phyloP scores from a whole-genome alignment of 164 flowering plant species.

The Dillenia turbinata region DNA sequence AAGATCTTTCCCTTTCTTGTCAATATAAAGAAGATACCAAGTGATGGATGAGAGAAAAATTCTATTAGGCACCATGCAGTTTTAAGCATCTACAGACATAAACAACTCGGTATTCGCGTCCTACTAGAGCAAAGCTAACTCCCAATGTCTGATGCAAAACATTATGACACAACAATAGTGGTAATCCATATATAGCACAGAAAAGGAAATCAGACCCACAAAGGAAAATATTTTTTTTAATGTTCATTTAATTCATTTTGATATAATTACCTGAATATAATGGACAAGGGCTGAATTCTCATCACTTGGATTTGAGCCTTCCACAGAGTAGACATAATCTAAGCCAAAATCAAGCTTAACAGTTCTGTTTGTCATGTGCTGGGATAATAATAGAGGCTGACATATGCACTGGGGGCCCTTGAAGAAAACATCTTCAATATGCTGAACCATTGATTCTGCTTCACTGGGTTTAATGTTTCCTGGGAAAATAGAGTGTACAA shows the following conservation, averaged over 20 bases:
- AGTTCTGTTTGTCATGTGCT: constrained; percentile 72
- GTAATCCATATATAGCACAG: too few relatives aligned
- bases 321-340: constrained; percentile 45
- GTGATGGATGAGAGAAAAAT: too few relatives aligned
- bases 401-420: constrained; percentile 48
- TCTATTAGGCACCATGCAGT: too few relatives aligned
- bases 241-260: not conserved
- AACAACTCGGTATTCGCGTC: too few relatives aligned
- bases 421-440: constrained; percentile 67
- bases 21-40: too few relatives aligned
- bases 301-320: constrained; percentile 71
- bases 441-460: constrained; percentile 70
- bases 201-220: too few relatives aligned
- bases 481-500: constrained; percentile 17
- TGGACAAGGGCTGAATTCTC: constrained; percentile 90
- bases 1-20: too few relatives aligned
- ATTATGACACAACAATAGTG: too few relatives aligned
- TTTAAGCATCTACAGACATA: too few relatives aligned
- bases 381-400: constrained; percentile 71
- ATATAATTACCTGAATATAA: constrained; percentile 74
- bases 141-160: too few relatives aligned
- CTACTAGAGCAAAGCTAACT: too few relatives aligned
- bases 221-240: too few relatives aligned
- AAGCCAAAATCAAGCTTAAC: constrained; percentile 67
- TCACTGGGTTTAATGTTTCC: constrained; percentile 74